phyloP scores from a whole-genome alignment of 441 rosid species.

The Pelargonium fulgidum region DNA sequence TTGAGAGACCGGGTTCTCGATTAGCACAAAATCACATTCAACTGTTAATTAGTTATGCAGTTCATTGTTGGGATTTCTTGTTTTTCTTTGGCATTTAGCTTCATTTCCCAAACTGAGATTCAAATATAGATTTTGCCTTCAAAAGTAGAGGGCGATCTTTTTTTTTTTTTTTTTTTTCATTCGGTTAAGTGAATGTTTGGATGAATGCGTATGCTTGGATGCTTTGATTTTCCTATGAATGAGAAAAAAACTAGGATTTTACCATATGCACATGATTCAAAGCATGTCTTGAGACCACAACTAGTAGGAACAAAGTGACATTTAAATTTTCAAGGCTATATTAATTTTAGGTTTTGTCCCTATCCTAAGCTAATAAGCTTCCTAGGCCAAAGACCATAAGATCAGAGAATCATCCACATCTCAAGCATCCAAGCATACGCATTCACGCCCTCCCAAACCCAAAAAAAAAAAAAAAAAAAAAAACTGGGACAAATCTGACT shows the following conservation, averaged over 20 bases:
- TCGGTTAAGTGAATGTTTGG: background rate
- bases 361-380: background rate
- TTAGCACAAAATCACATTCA: background rate
- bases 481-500: background rate
- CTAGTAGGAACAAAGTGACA: background rate
- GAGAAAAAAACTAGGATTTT: background rate
- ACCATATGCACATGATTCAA: constrained; percentile 1
- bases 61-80: background rate
- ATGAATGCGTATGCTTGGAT: background rate
- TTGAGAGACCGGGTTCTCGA: background rate
- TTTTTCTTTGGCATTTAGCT: background rate
- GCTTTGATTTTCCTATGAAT: background rate
- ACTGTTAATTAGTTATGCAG: background rate
- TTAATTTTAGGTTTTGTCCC: constrained; percentile 1
- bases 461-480: too few relatives aligned
- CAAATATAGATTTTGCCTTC: background rate
- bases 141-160: background rate
- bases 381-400: too few relatives aligned
- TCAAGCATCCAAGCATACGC: too few relatives aligned
- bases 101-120: background rate
- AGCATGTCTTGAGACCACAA: background rate
- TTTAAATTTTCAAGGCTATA: constrained; percentile 1
- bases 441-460: too few relatives aligned
- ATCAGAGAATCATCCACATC: too few relatives aligned
- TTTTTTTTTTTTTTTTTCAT: background rate